Evolutionary conservation across 2,329 filamentous ascomycete genomes (phyloP).

Genomic region (Chalaropsis ovoidea): DNA sequence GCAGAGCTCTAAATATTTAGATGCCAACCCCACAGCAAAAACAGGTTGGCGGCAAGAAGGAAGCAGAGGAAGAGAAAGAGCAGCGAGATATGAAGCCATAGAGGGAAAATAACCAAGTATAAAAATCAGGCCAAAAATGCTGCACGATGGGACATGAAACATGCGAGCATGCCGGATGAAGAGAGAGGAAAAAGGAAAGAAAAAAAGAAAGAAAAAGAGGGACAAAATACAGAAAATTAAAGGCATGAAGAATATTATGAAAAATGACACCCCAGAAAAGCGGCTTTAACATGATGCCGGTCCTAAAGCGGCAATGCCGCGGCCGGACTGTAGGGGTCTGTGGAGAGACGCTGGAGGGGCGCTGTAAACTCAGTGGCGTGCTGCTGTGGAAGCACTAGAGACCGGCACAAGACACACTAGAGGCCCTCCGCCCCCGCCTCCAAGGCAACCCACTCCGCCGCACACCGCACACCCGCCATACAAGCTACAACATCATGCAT

Average conservation of each 20-base stretch:
- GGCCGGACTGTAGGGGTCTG: neutral
- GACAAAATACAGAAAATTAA: neutral
- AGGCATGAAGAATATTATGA: no score
- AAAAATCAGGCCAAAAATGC: neutral
- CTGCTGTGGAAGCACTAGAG: no score
- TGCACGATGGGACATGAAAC: neutral
- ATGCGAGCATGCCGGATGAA: neutral
- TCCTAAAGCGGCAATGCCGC: neutral
- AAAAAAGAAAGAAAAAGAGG: neutral
- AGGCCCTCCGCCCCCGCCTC: no score
- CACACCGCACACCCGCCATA: no score
- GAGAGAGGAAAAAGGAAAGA: neutral
- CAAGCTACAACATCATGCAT: no score
- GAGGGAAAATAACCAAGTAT: neutral
- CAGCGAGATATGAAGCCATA: neutral
- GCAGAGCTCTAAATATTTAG: neutral
- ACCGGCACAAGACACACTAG: no score
- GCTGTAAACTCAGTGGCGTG: no score
- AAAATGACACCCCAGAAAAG: neutral
- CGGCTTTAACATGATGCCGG: neutral
- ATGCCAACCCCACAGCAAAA: neutral
- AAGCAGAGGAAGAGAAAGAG: neutral
- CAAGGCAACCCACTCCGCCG: no score
- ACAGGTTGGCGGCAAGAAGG: neutral
- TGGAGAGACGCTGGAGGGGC: no score